Conservation (phyloP, 805 yeast species). For the Naumovozyma baii region DNA sequence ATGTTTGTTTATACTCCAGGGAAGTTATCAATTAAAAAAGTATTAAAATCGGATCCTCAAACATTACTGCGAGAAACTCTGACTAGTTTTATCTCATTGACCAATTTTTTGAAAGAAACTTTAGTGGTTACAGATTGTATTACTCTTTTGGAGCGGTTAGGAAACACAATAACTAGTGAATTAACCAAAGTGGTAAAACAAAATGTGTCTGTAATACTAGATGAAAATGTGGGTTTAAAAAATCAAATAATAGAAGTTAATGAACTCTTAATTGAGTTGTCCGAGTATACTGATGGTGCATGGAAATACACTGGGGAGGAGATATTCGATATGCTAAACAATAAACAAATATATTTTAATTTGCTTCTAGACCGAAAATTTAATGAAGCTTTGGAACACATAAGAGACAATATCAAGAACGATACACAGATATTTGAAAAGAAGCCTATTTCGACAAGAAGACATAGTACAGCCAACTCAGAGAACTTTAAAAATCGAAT, state of each 20-base stretch:
- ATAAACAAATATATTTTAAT: conserved; percentile 16
- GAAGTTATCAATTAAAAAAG: conserved; percentile 1
- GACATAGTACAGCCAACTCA: not conserved
- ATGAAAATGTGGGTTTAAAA: conserved; percentile 7
- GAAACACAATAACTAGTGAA: conserved; percentile 17
- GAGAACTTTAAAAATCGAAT: not conserved
- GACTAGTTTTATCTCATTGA: conserved; percentile 6
- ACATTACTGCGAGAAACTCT: conserved; percentile 2
- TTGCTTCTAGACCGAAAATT: conserved; percentile 20
- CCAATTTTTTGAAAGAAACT: conserved; percentile 3
- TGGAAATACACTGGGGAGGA: conserved; percentile 16
- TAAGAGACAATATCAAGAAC: conserved; percentile 13
- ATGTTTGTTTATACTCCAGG: conserved; percentile 5
- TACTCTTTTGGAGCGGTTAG: conserved; percentile 6
- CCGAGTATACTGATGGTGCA: conserved; percentile 1
- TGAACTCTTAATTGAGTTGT: conserved; percentile 7
- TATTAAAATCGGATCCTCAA: not conserved
- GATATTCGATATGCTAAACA: conserved; percentile 13
- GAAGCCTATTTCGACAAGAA: not conserved
- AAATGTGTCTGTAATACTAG: conserved; percentile 14
- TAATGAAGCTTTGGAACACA: conserved; percentile 8
- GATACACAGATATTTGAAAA: not conserved
- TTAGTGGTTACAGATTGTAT: not conserved
- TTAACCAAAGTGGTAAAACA: conserved; percentile 17
- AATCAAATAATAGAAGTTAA: conserved; percentile 6